Evolutionary conservation across 2,329 filamentous ascomycete species (phyloP).

Genomic region (Onygenales sp.): DNA sequence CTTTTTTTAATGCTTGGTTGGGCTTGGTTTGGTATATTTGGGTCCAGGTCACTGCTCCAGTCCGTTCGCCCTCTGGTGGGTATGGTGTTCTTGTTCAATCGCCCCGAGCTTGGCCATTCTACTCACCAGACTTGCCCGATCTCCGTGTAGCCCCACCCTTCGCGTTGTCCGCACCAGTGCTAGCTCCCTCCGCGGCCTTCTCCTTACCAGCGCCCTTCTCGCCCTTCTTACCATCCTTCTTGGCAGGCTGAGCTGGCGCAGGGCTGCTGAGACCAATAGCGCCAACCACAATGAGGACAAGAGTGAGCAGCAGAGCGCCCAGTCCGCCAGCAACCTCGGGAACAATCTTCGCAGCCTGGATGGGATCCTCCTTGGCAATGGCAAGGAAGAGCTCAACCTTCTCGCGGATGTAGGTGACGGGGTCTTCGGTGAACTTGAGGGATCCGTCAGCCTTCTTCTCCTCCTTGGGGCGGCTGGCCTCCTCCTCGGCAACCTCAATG

Average conservation of each 20-base stretch:
- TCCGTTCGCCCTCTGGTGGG: background rate
- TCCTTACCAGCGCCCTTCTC: conserved; percentile 49
- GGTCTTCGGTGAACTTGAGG: conserved; percentile 84
- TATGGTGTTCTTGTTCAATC: background rate
- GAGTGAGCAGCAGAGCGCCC: conserved; percentile 57
- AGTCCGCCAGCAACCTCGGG: conserved; percentile 83
- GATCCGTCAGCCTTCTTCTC: conserved; percentile 59
- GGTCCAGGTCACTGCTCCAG: background rate
- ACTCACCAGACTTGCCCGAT: conserved; percentile 35
- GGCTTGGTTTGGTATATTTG: background rate
- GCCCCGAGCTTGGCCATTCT: background rate
- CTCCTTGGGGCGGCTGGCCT: conserved; percentile 68
- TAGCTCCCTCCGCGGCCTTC: conserved; percentile 57
- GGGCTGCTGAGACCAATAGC: conserved; percentile 55
- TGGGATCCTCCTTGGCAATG: conserved; percentile 70
- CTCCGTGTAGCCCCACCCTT: conserved; percentile 61
- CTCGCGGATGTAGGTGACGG: conserved; percentile 77
- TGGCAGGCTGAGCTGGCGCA: conserved; percentile 54
- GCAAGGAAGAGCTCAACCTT: conserved; percentile 87
- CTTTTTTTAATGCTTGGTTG: background rate
- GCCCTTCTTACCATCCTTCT: conserved; percentile 69
- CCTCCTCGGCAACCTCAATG: conserved; percentile 70
- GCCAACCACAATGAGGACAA: conserved; percentile 61
- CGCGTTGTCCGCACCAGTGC: conserved; percentile 59
- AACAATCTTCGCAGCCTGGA: conserved; percentile 78